A percentile compares a stretch with the other conserved stretches of the same genome.
These are phyloP conservation scores for Fagus sylvatica DNA, from an alignment of 306 rosid species.

Conservation along the genomic window DNA sequence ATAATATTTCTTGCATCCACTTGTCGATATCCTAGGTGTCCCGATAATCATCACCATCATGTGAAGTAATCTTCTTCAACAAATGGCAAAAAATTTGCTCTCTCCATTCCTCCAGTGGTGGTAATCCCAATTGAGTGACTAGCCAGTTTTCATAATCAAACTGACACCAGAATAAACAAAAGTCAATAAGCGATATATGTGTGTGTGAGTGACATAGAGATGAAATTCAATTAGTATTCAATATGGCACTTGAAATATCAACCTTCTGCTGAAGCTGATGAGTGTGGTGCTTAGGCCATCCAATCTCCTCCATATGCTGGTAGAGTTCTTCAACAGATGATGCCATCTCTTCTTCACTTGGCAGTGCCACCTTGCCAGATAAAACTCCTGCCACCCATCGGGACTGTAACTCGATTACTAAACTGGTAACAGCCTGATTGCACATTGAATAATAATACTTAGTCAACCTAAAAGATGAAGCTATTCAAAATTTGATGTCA, in stretches of 20 bases:
- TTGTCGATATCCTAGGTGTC: neutral
- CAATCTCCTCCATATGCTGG: neutral
- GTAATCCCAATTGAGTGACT: neutral
- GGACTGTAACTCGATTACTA: neutral
- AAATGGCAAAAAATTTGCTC: neutral
- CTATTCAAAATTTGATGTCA: neutral
- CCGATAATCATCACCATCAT: neutral
- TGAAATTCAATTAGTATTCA: neutral
- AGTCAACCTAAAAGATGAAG: neutral
- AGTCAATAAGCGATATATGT: neutral
- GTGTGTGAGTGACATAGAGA: neutral
- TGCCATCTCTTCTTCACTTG: neutral
- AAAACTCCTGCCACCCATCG: neutral
- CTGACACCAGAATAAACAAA: neutral
- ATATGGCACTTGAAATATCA: neutral
- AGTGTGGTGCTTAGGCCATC: neutral
- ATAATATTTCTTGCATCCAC: neutral
- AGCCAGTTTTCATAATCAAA: neutral
- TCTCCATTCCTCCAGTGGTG: neutral
- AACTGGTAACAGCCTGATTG: neutral
- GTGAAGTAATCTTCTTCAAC: neutral
- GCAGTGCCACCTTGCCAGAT: neutral
- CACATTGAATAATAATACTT: neutral
- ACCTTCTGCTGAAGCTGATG: constrained; percentile 3
- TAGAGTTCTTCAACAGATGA: neutral